Evolutionary conservation across 2,329 filamentous ascomycete species (phyloP), one percentile per base, ranked within the genome.

Genomic region (Thelonectria discophora): DNA sequence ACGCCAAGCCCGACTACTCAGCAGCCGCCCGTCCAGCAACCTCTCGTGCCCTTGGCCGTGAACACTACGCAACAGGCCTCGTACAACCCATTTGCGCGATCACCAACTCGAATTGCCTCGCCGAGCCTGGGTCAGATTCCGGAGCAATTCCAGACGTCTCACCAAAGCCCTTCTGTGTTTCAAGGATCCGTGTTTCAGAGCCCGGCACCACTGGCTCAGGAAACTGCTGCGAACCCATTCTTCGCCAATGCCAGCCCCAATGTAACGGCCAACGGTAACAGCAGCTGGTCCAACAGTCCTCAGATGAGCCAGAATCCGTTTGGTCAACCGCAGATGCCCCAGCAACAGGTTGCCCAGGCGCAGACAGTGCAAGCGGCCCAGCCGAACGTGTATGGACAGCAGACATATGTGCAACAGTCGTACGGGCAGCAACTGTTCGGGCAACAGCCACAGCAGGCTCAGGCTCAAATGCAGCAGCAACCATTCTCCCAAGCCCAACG

Each of bases 71-170:
- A 74, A 10, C 70, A 74, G n/a, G 61, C 58, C 42, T 74, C 74
- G 4, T 81, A 77, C 67, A 85, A 85, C 58, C 83, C 83, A 0
- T 85, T 83, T 66, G 72, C 78, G 1, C 76, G 81, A 51, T 84
- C 83, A 13, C 83, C 82, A 4, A 83, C 80, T 3, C 73, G 79
- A 62, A 81, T 85, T 50, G 82, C 82, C 45, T 83, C 82, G 10
- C 82, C 82, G 12, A 73, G 76, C 5, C 76, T 85, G 3, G 79
- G 78, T 2, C 84, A 84, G 66, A 86, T 86, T 40, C 82, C 82
- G 0, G 84, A 86, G 66, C 82, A 85, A 69, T 73, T 76, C 12
- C 82, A 84, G 65, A 76, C 79, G 21, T 80, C 77, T 18, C 83
- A 81, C 62, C 72, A 76, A 40, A 74, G 69, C 55, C 62, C 71